A percentile compares a stretch with the other conserved stretches of the same genome.
These are phyloP conservation scores for Saccharum spontaneum DNA, from an alignment of 176 grass and related monocot species.

Conservation along the genomic window DNA sequence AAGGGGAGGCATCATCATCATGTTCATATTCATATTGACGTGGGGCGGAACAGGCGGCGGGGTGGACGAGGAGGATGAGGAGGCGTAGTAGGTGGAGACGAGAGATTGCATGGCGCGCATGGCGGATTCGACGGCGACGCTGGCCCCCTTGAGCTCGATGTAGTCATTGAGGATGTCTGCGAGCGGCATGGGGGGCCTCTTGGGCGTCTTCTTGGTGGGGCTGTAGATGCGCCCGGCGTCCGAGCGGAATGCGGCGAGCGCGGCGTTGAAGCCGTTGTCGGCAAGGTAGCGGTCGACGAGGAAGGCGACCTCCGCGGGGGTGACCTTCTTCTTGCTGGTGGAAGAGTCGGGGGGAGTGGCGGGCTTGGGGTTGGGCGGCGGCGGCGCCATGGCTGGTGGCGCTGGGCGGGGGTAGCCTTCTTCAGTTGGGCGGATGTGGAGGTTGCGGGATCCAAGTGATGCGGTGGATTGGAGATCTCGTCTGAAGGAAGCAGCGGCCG, in stretches of 20 bases:
- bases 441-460: not conserved
- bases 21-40: not conserved
- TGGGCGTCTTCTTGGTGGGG: conserved; percentile 32
- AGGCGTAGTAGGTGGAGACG: conserved; percentile 52
- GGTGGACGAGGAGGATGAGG: not conserved
- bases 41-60: not conserved
- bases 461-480: too few species aligned
- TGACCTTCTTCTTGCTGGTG: conserved; percentile 51
- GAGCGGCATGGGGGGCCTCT: conserved; percentile 55
- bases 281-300: conserved; percentile 92
- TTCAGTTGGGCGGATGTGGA: not conserved
- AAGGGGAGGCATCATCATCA: conserved; percentile 9
- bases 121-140: conserved; percentile 53
- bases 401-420: not conserved
- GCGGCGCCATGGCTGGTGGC: conserved; percentile 31
- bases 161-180: conserved; percentile 85
- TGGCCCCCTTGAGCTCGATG: conserved; percentile 71
- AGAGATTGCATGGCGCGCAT: conserved; percentile 66
- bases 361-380: conserved; percentile 24
- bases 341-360: not conserved
- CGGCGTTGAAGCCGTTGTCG: conserved; percentile 57
- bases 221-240: conserved; percentile 62
- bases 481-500: too few species aligned
- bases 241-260: conserved; percentile 72
- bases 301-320: conserved; percentile 75